These are phyloP conservation scores for Blastocystis sp. DNA, from an alignment of 352 stramenopile genomes.

Conservation along the genomic window DNA sequence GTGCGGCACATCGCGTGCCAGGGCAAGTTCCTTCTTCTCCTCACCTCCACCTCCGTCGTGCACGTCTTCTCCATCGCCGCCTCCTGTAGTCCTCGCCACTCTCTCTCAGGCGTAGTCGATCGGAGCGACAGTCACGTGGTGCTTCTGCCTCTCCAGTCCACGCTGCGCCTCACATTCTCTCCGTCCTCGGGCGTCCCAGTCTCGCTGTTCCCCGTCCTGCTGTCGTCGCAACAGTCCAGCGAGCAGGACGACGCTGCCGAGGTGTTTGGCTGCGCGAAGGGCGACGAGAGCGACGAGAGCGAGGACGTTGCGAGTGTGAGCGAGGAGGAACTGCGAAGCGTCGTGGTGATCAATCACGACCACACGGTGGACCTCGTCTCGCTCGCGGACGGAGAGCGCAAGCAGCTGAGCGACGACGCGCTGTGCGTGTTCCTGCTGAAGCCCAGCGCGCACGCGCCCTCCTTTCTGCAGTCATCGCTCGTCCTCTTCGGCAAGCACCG, in stretches of 20 bases:
- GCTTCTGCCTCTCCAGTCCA: not conserved
- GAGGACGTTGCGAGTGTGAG: too few relatives aligned
- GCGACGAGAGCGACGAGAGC: not conserved
- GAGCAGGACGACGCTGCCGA: not conserved
- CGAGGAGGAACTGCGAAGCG: not conserved
- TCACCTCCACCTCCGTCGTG: not conserved
- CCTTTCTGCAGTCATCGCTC: not conserved
- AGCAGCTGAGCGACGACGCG: not conserved
- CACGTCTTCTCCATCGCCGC: not conserved
- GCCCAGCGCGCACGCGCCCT: not conserved
- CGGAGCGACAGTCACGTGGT: not conserved
- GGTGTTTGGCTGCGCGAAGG: not conserved
- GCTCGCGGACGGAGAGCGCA: not conserved
- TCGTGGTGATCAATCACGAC: conserved; percentile 40
- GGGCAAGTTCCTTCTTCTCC: not conserved
- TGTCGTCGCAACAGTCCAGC: not conserved
- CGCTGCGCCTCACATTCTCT: not conserved
- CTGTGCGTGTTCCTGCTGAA: conserved; percentile 14
- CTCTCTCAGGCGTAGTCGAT: not conserved
- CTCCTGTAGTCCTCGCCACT: not conserved
- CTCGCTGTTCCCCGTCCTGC: not conserved
- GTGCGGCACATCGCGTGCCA: not conserved
- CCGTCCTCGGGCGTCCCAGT: not conserved
- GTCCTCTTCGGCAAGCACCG: conserved; percentile 37
- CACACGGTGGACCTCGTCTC: not conserved